Percentiles rank a stretch among this genome's conserved stretches.
phyloP scores from a whole-genome alignment of 1,284 basidiomycete species.

The Sporisorium scitamineum region DNA sequence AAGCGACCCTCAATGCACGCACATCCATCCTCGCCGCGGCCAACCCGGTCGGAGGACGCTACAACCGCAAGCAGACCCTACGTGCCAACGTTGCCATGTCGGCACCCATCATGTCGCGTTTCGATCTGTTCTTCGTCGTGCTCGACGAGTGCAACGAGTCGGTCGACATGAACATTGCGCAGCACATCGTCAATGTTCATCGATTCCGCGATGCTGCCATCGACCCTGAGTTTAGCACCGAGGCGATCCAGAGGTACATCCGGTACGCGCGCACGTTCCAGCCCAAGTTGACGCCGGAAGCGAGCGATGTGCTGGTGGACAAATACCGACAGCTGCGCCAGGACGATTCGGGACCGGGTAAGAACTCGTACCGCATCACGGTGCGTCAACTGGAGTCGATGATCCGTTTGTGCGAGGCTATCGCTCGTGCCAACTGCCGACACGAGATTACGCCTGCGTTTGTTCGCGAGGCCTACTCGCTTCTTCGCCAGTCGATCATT shows the following conservation, averaged over 20 bases:
- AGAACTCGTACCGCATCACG: conserved; percentile 94
- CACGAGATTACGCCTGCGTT: conserved; percentile 82
- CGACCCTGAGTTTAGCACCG: conserved; percentile 94
- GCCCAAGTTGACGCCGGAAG: conserved; percentile 84
- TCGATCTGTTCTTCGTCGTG: conserved; percentile 98
- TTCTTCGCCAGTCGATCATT: conserved; percentile 96
- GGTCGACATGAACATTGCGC: conserved; percentile 91
- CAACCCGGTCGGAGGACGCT: conserved; percentile 95
- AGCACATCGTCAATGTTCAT: conserved; percentile 98
- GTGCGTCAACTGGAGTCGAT: conserved; percentile 96
- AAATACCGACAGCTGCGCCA: conserved; percentile 93
- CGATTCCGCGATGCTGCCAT: conserved; percentile 94
- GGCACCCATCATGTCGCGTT: conserved; percentile 98
- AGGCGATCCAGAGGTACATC: conserved; percentile 95
- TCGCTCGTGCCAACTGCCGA: conserved; percentile 95
- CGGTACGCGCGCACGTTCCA: conserved; percentile 95
- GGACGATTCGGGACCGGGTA: conserved; percentile 84
- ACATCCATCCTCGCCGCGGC: conserved; percentile 98
- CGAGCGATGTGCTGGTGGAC: conserved; percentile 91
- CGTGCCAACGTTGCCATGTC: conserved; percentile 98
- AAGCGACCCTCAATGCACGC: conserved; percentile 96
- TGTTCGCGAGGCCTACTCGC: conserved; percentile 92
- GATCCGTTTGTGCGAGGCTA: conserved; percentile 96
- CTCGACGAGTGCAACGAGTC: conserved; percentile 96
- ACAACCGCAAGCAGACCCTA: conserved; percentile 93